Percentiles rank a stretch among this genome's conserved stretches.
Conservation (phyloP, 2,329 filamentous ascomycete genomes). For the Tolypocladium capitatum region DNA sequence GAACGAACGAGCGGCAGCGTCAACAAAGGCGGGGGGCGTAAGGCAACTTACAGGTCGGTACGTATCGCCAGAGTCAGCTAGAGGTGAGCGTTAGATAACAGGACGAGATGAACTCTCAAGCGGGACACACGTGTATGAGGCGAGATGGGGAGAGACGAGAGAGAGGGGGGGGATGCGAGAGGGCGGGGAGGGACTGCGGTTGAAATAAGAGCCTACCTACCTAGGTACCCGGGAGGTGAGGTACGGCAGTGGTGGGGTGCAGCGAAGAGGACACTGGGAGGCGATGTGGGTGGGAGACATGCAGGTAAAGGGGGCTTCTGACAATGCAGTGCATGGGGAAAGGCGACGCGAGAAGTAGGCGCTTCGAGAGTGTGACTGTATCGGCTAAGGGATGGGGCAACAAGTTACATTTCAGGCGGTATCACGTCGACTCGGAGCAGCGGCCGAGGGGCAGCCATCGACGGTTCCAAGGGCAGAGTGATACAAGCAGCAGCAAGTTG, state of each 20-base stretch:
- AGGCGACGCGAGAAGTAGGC: conserved; percentile 17
- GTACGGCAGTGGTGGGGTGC: conserved; percentile 21
- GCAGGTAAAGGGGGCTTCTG: conserved; percentile 28
- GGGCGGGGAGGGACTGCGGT: conserved; percentile 12
- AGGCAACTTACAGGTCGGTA: conserved; percentile 44
- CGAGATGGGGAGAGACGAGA: not conserved
- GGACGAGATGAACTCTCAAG: conserved; percentile 11
- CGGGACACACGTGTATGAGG: conserved; percentile 10
- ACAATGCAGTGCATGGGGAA: conserved; percentile 20
- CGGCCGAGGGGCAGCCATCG: not conserved
- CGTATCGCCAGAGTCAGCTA: conserved; percentile 47
- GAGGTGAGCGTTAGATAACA: conserved; percentile 27
- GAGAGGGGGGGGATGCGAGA: conserved; percentile 10
- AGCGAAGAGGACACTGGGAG: conserved; percentile 22
- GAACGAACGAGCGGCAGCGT: not conserved
- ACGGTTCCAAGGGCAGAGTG: not conserved
- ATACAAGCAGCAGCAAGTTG: not conserved
- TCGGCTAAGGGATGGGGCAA: conserved; percentile 16
- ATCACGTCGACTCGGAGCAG: conserved; percentile 18
- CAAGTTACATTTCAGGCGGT: conserved; percentile 21
- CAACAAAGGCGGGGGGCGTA: not conserved
- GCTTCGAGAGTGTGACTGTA: conserved; percentile 9
- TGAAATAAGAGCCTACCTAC: conserved; percentile 14
- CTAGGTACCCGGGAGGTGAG: not conserved
- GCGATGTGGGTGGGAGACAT: conserved; percentile 32